These are phyloP conservation scores for Suhomyces sp. DNA, from an alignment of 805 yeast genomes.

Conservation along the genomic window DNA sequence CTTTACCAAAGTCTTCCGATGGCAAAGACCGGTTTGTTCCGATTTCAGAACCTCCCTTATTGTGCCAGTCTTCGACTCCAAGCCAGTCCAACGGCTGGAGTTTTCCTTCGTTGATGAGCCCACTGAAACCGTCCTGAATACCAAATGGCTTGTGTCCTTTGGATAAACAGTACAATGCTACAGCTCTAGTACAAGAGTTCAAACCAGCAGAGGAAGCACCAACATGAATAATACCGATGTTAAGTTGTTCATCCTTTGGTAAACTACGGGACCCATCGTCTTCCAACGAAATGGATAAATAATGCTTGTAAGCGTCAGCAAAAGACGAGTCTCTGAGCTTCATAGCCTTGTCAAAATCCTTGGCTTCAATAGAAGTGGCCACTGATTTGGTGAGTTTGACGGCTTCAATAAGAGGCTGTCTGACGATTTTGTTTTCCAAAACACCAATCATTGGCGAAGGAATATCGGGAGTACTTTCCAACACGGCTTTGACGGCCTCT, in stretches of 20 bases:
- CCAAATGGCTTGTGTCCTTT: conserved; percentile 72
- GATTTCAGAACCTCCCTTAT: conserved; percentile 74
- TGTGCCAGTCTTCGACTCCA: conserved; percentile 70
- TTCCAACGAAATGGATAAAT: conserved; percentile 48
- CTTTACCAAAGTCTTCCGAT: conserved; percentile 61
- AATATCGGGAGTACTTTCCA: conserved; percentile 64
- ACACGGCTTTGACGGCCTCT: conserved; percentile 73
- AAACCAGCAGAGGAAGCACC: conserved; percentile 83
- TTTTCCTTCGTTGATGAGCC: conserved; percentile 61
- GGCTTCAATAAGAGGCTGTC: conserved; percentile 69
- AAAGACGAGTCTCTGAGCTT: conserved; percentile 68
- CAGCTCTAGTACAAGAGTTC: conserved; percentile 74
- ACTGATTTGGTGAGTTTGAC: conserved; percentile 69
- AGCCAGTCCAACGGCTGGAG: conserved; percentile 63
- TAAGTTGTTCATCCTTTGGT: conserved; percentile 51
- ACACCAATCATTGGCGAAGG: conserved; percentile 80
- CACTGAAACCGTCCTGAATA: conserved; percentile 71
- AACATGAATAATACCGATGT: conserved; percentile 67
- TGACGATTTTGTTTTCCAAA: conserved; percentile 64
- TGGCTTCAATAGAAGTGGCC: conserved; percentile 62
- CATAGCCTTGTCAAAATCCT: conserved; percentile 70
- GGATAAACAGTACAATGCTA: conserved; percentile 71
- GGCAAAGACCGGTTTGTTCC: conserved; percentile 79
- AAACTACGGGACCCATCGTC: conserved; percentile 39
- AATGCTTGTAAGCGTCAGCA: conserved; percentile 60